Conservation (phyloP, 345 rosid genomes). For the Aurinia saxatilis region DNA sequence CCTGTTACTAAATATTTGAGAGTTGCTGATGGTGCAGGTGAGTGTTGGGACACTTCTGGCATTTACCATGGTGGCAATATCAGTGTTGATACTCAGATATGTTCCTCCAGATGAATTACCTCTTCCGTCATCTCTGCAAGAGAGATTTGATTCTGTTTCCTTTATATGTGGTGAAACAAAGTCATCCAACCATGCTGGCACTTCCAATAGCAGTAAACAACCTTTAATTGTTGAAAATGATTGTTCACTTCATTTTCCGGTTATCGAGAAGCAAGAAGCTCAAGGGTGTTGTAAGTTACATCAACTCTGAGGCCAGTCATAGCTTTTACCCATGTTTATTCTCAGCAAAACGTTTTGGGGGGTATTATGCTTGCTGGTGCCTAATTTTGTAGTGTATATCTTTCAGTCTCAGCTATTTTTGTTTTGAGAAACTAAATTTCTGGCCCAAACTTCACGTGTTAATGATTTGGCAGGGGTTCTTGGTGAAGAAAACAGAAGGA, state of each 20-base stretch:
- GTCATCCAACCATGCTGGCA: constrained; percentile 20
- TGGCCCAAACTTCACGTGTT: background rate
- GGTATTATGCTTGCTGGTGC: background rate
- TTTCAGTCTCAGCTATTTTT: background rate
- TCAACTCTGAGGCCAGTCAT: background rate
- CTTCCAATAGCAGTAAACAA: constrained; percentile 28
- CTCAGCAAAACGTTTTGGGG: background rate
- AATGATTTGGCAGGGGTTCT: constrained; percentile 37
- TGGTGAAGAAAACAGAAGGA: constrained; percentile 59
- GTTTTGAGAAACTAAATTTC: background rate
- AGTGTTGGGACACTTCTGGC: constrained; percentile 99
- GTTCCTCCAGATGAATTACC: constrained; percentile 95
- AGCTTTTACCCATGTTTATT: background rate
- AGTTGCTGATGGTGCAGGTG: constrained; percentile 47
- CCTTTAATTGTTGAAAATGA: constrained; percentile 41
- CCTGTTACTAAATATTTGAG: background rate
- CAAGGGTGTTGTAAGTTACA: constrained; percentile 46
- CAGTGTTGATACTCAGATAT: constrained; percentile 83
- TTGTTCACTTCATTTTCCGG: constrained; percentile 32
- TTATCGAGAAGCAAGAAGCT: constrained; percentile 43
- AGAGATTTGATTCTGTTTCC: constrained; percentile 56
- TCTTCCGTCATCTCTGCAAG: constrained; percentile 71
- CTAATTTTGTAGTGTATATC: background rate
- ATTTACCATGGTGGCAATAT: constrained; percentile 92
- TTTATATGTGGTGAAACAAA: constrained; percentile 22